Evolutionary conservation across 352 stramenopile genomes (phyloP).

Genomic region (Sclerospora graminicola): DNA sequence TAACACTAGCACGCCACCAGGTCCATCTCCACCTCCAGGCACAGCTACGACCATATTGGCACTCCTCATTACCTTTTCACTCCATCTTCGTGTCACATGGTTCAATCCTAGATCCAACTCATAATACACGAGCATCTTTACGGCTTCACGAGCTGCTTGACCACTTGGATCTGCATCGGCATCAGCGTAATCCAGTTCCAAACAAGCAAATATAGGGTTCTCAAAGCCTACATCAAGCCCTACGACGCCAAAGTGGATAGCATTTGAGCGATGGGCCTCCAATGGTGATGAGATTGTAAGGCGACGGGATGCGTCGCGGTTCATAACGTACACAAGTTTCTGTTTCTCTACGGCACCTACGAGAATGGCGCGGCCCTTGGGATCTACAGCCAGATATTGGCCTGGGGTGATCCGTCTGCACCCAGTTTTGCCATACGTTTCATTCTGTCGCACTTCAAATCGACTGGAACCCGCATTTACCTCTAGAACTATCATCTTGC

Average conservation of each 20-base stretch:
- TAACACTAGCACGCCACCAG: constrained; percentile 93
- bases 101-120: constrained; percentile 99
- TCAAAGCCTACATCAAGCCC: constrained; percentile 98
- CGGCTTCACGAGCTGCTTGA: constrained; percentile 41
- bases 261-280: constrained; percentile 95
- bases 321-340: constrained; percentile 99
- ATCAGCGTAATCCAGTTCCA: constrained; percentile 94
- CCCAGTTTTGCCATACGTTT: constrained; percentile 95
- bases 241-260: constrained; percentile 91
- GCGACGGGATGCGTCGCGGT: constrained; percentile 89
- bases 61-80: constrained; percentile 72
- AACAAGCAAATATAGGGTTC: constrained; percentile 96
- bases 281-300: constrained; percentile 97
- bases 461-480: constrained; percentile 76
- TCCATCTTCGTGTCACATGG: constrained; percentile 96
- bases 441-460: constrained; percentile 84
- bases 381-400: constrained; percentile 96
- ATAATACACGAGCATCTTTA: constrained; percentile 98
- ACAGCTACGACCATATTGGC: constrained; percentile 93
- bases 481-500: constrained; percentile 93
- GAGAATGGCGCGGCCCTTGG: constrained; percentile 95
- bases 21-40: constrained; percentile 70
- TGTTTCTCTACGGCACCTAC: constrained; percentile 96
- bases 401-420: constrained; percentile 95
- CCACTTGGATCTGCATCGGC: constrained; percentile 77